These are phyloP conservation scores for Plasmodium vinckei DNA, from an alignment of 169 alveolate species.

Conservation along the genomic window DNA sequence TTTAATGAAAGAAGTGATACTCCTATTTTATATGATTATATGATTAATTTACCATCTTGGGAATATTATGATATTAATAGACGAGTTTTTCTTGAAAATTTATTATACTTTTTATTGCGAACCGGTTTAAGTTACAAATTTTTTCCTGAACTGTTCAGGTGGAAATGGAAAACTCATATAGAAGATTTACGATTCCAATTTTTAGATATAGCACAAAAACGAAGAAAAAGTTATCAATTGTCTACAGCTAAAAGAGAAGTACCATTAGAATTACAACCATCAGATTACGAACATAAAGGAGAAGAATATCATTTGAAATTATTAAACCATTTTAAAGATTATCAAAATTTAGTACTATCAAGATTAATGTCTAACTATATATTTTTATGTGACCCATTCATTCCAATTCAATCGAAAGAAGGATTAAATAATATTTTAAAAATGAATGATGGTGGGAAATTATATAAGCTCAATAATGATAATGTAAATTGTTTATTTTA, in stretches of 20 bases:
- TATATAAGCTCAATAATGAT: slow-evolving; percentile 26
- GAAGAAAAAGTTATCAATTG: slow-evolving; percentile 78
- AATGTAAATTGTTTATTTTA: slow-evolving; percentile 45
- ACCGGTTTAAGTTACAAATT: slow-evolving; percentile 89
- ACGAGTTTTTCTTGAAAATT: slow-evolving; percentile 87
- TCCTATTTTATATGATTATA: slow-evolving; percentile 86
- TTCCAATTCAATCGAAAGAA: slow-evolving; percentile 79
- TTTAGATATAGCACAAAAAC: slow-evolving; percentile 82
- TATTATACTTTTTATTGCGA: slow-evolving; percentile 86
- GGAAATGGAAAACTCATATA: slow-evolving; percentile 90
- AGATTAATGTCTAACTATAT: slow-evolving; percentile 80
- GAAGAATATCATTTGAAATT: slow-evolving; percentile 80
- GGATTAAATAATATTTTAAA: slow-evolving; percentile 12
- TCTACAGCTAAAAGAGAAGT: slow-evolving; percentile 76
- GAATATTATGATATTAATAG: slow-evolving; percentile 90
- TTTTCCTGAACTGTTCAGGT: slow-evolving; percentile 90
- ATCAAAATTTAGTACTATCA: slow-evolving; percentile 78
- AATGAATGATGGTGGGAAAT: slow-evolving; percentile 8
- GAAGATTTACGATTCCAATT: slow-evolving; percentile 86
- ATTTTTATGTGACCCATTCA: slow-evolving; percentile 82
- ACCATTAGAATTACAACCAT: slow-evolving; percentile 82
- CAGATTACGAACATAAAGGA: slow-evolving; percentile 81
- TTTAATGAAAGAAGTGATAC: slow-evolving; percentile 90
- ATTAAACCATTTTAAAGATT: slow-evolving; percentile 76
- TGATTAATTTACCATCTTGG: slow-evolving; percentile 90